Percentiles rank a stretch among this genome's conserved stretches.
Evolutionary conservation across 257 asterid species (phyloP).

Genomic region (Solanum arcanum): DNA sequence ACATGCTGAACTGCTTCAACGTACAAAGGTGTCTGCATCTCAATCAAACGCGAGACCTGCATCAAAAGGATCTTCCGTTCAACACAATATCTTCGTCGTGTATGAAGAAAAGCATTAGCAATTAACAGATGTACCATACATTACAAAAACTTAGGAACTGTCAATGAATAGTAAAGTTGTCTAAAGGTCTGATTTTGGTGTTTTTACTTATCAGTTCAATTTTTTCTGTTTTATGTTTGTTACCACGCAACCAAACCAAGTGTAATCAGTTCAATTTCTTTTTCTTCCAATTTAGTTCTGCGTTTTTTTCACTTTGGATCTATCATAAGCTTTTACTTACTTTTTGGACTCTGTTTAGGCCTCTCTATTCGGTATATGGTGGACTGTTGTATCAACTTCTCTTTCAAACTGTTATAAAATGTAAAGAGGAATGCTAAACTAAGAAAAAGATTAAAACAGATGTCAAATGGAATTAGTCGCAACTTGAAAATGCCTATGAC

Average conservation of each 20-base stretch:
- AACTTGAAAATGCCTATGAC: background rate
- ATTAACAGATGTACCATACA: background rate
- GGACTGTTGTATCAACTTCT: background rate
- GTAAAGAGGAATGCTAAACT: background rate
- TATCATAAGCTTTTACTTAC: background rate
- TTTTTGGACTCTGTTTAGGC: background rate
- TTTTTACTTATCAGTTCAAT: background rate
- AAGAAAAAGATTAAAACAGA: background rate
- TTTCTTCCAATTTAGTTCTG: background rate
- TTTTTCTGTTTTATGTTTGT: background rate
- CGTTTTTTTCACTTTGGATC: background rate
- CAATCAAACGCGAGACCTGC: constrained; percentile 89
- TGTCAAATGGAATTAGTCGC: background rate
- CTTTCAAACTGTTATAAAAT: background rate
- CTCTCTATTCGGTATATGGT: background rate
- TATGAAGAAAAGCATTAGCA: background rate
- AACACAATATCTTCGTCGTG: background rate
- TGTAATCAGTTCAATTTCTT: background rate
- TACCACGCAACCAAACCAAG: background rate
- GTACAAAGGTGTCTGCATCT: constrained; percentile 77
- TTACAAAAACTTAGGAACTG: background rate
- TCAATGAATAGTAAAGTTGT: background rate
- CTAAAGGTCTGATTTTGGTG: background rate
- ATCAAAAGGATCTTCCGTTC: background rate
- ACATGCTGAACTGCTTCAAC: constrained; percentile 50